Evolutionary conservation across 345 rosid species (phyloP).

Genomic region (Tarenaya hassleriana): DNA sequence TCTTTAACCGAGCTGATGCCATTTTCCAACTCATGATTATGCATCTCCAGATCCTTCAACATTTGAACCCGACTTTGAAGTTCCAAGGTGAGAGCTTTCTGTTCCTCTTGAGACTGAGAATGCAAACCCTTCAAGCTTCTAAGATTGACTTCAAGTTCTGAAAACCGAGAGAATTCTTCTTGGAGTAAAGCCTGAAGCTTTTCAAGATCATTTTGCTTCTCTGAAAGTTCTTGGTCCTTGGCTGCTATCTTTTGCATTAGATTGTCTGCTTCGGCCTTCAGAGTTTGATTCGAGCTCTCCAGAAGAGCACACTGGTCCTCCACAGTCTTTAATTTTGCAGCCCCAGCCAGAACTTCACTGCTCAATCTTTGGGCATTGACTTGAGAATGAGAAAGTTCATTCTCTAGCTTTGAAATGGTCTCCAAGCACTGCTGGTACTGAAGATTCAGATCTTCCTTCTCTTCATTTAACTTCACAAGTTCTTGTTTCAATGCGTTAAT

Average conservation of each 20-base stretch:
- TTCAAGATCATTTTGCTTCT: constrained; percentile 58
- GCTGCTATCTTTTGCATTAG: constrained; percentile 46
- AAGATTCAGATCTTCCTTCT: constrained; percentile 47
- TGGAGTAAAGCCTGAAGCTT: constrained; percentile 44
- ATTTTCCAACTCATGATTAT: constrained; percentile 47
- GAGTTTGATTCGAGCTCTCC: constrained; percentile 57
- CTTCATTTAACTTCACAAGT: constrained; percentile 49
- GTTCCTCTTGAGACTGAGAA: constrained; percentile 55
- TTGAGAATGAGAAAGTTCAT: constrained; percentile 44
- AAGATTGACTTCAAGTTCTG: constrained; percentile 55
- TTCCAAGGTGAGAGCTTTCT: constrained; percentile 56
- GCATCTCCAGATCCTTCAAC: constrained; percentile 46
- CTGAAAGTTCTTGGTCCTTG: constrained; percentile 65
- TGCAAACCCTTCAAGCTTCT: constrained; percentile 43
- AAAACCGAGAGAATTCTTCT: constrained; percentile 58
- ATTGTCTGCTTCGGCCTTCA: constrained; percentile 62
- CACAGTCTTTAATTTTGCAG: constrained; percentile 44
- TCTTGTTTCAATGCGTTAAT: constrained; percentile 49
- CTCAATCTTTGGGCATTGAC: constrained; percentile 52
- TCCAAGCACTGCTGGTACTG: constrained; percentile 62
- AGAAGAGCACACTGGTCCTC: constrained; percentile 50
- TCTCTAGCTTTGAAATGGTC: constrained; percentile 54
- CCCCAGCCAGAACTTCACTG: constrained; percentile 49
- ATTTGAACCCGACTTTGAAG: constrained; percentile 49
- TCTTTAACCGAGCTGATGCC: constrained; percentile 43